Evolutionary conservation across 208 protist genomes (phyloP).

Genomic region (Entamoeba invadens): DNA sequence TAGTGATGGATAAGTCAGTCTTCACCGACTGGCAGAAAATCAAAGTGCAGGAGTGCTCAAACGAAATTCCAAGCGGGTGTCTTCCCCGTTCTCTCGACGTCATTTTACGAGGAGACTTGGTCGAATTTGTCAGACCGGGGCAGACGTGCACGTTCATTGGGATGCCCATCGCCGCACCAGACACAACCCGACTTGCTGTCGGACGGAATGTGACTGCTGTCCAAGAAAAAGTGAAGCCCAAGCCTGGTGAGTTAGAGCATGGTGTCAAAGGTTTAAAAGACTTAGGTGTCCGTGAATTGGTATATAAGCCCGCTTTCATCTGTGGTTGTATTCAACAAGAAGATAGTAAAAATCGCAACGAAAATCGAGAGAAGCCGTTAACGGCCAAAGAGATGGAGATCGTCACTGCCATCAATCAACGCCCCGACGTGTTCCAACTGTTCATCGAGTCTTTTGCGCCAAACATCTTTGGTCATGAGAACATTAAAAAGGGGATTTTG

Average conservation of each 20-base stretch:
- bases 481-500: conserved; percentile 90
- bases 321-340: conserved; percentile 60
- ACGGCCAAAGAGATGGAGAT: background rate
- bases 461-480: conserved; percentile 80
- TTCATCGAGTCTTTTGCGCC: conserved; percentile 42
- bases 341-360: background rate
- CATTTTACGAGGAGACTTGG: conserved; percentile 78
- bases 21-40: conserved; percentile 97
- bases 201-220: background rate
- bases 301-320: conserved; percentile 86
- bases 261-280: conserved; percentile 75
- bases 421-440: conserved; percentile 10
- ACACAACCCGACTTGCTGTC: conserved; percentile 63
- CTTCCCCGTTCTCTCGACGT: conserved; percentile 86
- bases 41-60: conserved; percentile 75
- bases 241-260: conserved; percentile 30
- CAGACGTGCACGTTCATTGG: conserved; percentile 66
- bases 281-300: conserved; percentile 85
- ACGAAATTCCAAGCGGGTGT: conserved; percentile 73
- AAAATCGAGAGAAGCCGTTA: background rate
- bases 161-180: conserved; percentile 88
- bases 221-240: background rate
- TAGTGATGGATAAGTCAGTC: conserved; percentile 45
- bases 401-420: background rate
- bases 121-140: conserved; percentile 90